Evolutionary conservation across 176 grass and related monocot genomes (phyloP), one percentile per base, ranked within the genome.

Genomic region (Oryza nivara): DNA sequence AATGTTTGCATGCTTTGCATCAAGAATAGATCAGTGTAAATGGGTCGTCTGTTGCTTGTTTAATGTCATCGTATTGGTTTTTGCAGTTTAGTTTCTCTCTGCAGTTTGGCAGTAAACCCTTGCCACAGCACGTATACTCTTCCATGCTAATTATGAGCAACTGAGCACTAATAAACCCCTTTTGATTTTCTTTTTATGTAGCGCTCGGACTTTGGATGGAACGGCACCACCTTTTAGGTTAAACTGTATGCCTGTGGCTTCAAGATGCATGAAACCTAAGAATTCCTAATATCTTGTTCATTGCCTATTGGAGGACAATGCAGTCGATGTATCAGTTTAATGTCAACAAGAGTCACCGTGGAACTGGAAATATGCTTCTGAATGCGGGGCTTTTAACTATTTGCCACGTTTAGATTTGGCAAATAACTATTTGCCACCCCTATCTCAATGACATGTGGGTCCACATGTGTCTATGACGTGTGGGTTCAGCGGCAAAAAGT

Each of bases 1-100:
- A 96, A 66, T 96, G 88, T 89, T 96, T 96, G 88, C 93, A 96
- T 91, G 96, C 93, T 92, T 91, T 96, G 89, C 96, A 96, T 99
- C 91, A 99, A 83, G 88, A 94, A 74, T 94, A 96, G 81, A 86
- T 93, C 80, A 76, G 52, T 94, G 85, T 95, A 92, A 92, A 82
- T 86, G 65, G 65, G 75, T 35, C 52, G 85, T 13, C 47, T 86
- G 35, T 52, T 66, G 65, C 83, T 85, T 67, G 4, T 87, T 87
- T 60, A 3, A 83, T 34, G 2, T 19, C 3, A 9, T 25, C 20
- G 20, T 74, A 9, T 69, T 61, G 81, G 19, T 1, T 48, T 77
- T 51, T 34, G 45, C 75, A 70, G 51, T 3, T 80, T 17, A 13
- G 19, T 45, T 66, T 32, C 35, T 79, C 16, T 68, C 8, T 61